Evolutionary conservation across 2,329 filamentous ascomycete species (phyloP).

Genomic region (Hypocreales sp.): DNA sequence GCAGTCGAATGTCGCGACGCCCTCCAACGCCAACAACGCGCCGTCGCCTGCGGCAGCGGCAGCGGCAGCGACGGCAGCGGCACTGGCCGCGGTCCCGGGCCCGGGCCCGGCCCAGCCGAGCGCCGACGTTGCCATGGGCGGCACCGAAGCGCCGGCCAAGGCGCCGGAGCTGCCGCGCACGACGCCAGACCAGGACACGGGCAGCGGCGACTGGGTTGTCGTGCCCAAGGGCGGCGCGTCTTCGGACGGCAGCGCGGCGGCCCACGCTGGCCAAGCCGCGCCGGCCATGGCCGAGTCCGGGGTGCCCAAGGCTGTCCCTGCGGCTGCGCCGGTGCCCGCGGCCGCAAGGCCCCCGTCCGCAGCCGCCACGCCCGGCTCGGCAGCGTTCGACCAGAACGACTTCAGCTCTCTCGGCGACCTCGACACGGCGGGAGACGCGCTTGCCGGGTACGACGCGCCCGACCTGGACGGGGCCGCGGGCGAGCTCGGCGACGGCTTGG

Average conservation of each 20-base stretch:
- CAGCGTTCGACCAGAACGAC: conserved; percentile 38
- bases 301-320: no score
- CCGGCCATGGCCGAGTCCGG: neutral
- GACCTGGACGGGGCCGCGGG: conserved; percentile 27
- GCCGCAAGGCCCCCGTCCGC: conserved; percentile 22
- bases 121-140: conserved; percentile 34
- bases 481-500: conserved; percentile 38
- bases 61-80: conserved; percentile 3
- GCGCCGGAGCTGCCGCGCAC: conserved; percentile 18
- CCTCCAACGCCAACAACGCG: conserved; percentile 27
- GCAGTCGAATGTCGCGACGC: conserved; percentile 42
- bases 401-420: conserved; percentile 49
- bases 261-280: conserved; percentile 2
- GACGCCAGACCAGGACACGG: conserved; percentile 33
- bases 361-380: conserved; percentile 29
- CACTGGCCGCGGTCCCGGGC: neutral
- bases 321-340: conserved; percentile 1
- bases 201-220: conserved; percentile 58
- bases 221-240: conserved; percentile 46
- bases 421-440: conserved; percentile 56
- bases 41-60: conserved; percentile 23
- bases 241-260: conserved; percentile 14
- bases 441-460: conserved; percentile 50
- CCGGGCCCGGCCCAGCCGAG: conserved; percentile 5
- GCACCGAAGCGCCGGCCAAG: conserved; percentile 23